These are phyloP conservation scores for Triticum timopheevii DNA, from an alignment of 176 grass and related monocot species.

Conservation along the genomic window DNA sequence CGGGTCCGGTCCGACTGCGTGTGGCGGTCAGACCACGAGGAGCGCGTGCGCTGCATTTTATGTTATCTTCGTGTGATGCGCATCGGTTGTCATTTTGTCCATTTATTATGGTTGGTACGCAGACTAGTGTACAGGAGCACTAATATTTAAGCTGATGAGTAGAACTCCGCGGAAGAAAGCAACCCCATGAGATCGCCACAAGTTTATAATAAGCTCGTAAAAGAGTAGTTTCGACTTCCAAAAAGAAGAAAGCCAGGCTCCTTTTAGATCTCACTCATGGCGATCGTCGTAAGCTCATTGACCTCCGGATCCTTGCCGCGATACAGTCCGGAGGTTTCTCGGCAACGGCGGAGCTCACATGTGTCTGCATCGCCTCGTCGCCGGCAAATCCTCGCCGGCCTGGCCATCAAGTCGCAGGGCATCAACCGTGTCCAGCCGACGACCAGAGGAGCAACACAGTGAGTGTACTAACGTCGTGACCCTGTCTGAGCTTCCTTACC, in stretches of 20 bases:
- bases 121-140: too few species aligned
- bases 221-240: background rate
- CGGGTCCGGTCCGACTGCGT: too few species aligned
- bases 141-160: too few species aligned
- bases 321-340: background rate
- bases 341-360: background rate
- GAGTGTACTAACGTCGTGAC: background rate
- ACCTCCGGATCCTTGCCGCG: background rate
- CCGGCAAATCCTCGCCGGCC: background rate
- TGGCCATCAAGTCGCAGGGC: conserved; percentile 27
- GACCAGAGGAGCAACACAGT: conserved; percentile 20
- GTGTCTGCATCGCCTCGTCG: background rate
- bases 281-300: background rate
- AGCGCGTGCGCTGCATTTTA: too few species aligned
- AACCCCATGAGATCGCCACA: conserved; percentile 4
- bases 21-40: background rate
- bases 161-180: too few species aligned
- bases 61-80: too few species aligned
- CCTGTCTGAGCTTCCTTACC: too few species aligned
- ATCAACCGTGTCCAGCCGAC: conserved; percentile 5
- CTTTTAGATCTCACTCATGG: conserved; percentile 23
- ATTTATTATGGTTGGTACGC: too few species aligned
- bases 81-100: too few species aligned
- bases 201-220: background rate
- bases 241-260: background rate